Base-by-base conservation (phyloP, 2,329 filamentous ascomycete species). In the Dactylellina sp. region DNA sequence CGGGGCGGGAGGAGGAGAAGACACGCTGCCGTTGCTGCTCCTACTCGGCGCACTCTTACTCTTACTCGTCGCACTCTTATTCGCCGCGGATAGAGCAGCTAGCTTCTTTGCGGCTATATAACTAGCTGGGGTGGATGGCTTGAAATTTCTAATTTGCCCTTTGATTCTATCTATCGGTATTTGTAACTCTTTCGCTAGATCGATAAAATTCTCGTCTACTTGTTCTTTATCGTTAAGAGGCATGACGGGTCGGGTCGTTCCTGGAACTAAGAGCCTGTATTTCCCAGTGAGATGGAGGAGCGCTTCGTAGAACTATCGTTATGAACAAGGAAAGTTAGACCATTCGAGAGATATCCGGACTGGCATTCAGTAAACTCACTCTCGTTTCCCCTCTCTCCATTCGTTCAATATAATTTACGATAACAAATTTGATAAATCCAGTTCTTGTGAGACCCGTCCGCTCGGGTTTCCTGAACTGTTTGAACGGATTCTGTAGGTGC, bases 371-470 rank as follows among this genome's bases (percentile, higher is more conserved):
- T 32, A 32, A n/a, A 56, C 24, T 16, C 25, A 72, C 68, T 11
- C 61, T 60, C 22, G 18, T 20, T 37, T 64, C 55, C 4, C 49
- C 37, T 22, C 47, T 65, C 37, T 22, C 53, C 37, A 52, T 14
- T 2, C 37, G 20, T 3, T 72, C 60, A 18, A 72, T 32, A 44
- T 72, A 72, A 47, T 46, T 65, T 6, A 72, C 44, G n/a, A 72
- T 46, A 5, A 72, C 39, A 39, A 65, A 72, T 28, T 72, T 72
- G 22, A 72, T 61, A 62, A 72, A 65, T 32, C 68, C 68, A 7
- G 20, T 57, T 16, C 60, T 59, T 0, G 68, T 65, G 28, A 72
- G 50, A 9, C 47, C 56, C 6, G 60, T 32, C 24, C 49, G 25
- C 6, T 7, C 56, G 1, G 68, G 68, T 22, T 49, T 64, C 9